These are phyloP conservation scores for Parastagonospora nodorum DNA, from an alignment of 2,329 filamentous ascomycete species.

Conservation along the genomic window DNA sequence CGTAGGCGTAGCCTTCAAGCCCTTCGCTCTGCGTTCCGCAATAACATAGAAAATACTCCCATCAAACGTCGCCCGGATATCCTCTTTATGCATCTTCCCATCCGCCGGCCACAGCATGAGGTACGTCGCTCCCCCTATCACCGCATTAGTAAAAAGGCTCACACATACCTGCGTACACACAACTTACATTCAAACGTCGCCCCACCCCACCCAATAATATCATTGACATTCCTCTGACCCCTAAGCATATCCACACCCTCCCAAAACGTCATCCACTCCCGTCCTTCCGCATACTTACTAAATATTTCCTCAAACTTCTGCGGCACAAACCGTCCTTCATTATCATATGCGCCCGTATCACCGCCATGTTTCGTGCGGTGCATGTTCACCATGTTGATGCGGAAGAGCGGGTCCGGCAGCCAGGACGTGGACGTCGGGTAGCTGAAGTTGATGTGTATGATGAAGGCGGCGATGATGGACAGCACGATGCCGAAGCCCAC, in stretches of 20 bases:
- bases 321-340: constrained; percentile 53
- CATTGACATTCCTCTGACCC: constrained; percentile 48
- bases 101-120: constrained; percentile 62
- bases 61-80: constrained; percentile 59
- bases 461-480: constrained; percentile 49
- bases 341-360: constrained; percentile 51
- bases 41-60: constrained; percentile 56
- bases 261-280: constrained; percentile 46
- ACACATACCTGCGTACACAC: neutral
- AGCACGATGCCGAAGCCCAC: constrained; percentile 54
- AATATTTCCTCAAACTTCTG: constrained; percentile 57
- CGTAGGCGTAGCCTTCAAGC: constrained; percentile 1
- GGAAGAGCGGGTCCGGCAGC: constrained; percentile 53
- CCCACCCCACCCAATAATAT: constrained; percentile 54
- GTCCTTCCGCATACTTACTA: constrained; percentile 49
- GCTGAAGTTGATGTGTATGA: constrained; percentile 58
- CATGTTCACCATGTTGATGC: constrained; percentile 48
- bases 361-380: constrained; percentile 53
- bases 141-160: neutral
- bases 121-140: constrained; percentile 55
- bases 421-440: constrained; percentile 53
- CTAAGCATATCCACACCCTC: constrained; percentile 48
- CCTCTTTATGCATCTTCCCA: constrained; percentile 62
- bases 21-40: constrained; percentile 35
- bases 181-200: constrained; percentile 49